Evolutionary conservation across 495 filamentous ascomycete genomes (phyloP).

Genomic region (Immersiella caudata): DNA sequence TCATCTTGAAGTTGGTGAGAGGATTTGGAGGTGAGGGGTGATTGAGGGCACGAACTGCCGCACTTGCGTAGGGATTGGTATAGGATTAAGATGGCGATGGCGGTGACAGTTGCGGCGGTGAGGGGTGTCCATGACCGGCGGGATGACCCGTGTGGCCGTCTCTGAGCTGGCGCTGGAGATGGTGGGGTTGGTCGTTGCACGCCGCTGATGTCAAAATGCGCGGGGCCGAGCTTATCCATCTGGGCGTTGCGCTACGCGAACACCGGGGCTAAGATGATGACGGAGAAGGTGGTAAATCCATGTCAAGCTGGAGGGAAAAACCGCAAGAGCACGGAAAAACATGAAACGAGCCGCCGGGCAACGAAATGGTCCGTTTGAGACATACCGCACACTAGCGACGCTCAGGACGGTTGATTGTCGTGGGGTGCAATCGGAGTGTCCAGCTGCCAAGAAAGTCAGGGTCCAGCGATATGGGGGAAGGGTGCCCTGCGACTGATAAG

Average conservation of each 20-base stretch:
- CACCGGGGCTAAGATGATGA: neutral
- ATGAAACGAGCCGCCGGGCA: neutral
- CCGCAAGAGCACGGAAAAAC: neutral
- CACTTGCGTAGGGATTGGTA: neutral
- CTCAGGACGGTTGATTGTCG: neutral
- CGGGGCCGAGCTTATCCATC: neutral
- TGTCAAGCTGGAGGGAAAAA: neutral
- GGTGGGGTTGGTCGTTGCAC: neutral
- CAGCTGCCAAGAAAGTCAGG: neutral
- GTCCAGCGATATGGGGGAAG: neutral
- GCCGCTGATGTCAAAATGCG: neutral
- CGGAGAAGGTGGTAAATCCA: neutral
- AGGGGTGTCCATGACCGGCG: neutral
- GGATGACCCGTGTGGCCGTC: neutral
- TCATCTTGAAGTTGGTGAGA: neutral
- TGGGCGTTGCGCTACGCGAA: neutral
- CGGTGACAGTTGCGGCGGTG: neutral
- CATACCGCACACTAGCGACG: neutral
- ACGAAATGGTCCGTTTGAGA: neutral
- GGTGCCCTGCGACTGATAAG: neutral
- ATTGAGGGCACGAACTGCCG: neutral
- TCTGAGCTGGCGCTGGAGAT: neutral
- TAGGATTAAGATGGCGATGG: neutral
- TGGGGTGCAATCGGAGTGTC: slow-evolving; percentile 1
- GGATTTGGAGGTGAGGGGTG: neutral